phyloP scores from a whole-genome alignment of 805 yeast species.

The Ogataea glucozyma region DNA sequence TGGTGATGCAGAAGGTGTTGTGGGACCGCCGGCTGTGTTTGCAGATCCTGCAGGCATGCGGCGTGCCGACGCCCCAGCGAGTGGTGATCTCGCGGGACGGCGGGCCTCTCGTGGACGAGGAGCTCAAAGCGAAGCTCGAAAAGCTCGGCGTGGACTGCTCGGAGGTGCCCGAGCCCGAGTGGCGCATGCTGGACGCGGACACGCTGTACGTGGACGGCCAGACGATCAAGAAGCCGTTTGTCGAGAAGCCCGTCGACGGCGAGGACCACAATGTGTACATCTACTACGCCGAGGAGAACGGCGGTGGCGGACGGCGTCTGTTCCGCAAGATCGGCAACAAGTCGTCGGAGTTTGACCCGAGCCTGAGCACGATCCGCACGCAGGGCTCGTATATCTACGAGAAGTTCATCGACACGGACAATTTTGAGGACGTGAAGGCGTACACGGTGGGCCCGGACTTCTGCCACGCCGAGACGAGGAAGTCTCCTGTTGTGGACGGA shows the following conservation, averaged over 20 bases:
- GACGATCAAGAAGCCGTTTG: slow-evolving; percentile 82
- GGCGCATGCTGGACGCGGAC: slow-evolving; percentile 89
- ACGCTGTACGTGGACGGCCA: slow-evolving; percentile 75
- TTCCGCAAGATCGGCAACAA: slow-evolving; percentile 97
- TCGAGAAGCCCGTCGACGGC: slow-evolving; percentile 98
- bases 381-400: slow-evolving; percentile 92
- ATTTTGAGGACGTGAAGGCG: slow-evolving; percentile 97
- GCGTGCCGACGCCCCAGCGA: slow-evolving; percentile 89
- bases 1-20: slow-evolving; percentile 86
- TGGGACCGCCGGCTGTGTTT: slow-evolving; percentile 96
- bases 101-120: slow-evolving; percentile 83
- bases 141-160: slow-evolving; percentile 58
- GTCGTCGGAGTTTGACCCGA: slow-evolving; percentile 92
- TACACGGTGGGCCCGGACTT: slow-evolving; percentile 89
- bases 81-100: slow-evolving; percentile 94
- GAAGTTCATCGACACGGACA: slow-evolving; percentile 95
- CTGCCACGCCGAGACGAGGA: slow-evolving; percentile 98
- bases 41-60: slow-evolving; percentile 69
- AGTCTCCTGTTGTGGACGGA: slow-evolving; percentile 99
- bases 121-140: slow-evolving; percentile 58
- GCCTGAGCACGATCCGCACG: slow-evolving; percentile 70
- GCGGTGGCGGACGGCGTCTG: slow-evolving; percentile 96
- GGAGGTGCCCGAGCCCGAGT: slow-evolving; percentile 63
- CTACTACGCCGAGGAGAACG: slow-evolving; percentile 82
- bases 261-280: slow-evolving; percentile 97